Evolutionary conservation across 2,329 filamentous ascomycete genomes (phyloP), one percentile per base, ranked within the genome.

Genomic region (Sarocladiaceae sp.): DNA sequence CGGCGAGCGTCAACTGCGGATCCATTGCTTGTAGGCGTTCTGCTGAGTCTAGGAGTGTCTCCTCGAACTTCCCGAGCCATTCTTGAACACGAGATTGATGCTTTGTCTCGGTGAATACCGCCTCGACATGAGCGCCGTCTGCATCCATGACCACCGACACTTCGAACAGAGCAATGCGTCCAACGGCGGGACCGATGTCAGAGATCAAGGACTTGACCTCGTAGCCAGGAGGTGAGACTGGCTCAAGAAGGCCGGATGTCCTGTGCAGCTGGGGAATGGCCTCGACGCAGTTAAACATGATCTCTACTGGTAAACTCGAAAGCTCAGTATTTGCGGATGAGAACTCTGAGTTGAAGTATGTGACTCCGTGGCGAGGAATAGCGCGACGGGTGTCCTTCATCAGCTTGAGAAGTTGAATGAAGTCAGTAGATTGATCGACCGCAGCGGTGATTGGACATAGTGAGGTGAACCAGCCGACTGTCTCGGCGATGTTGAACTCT

Each of bases 401-500:
- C 22, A 73, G 66, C n/a, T 74, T 74, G 11, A 83, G 63, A 0
- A 77, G 72, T 12, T 76, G 68, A 35, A 81, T 63, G 15, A 82
- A 63, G 53, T 82, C 77, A 28, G 78, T 73, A 2, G 69, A 63
- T 2, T 67, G 64, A 2, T 75, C 70, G 1, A 73, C 59, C 8
- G 70, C 68, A 2, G 76, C 64, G 2, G 70, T 67, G 5, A 83
- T 66, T 0, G 80, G 80, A 47, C 74, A 79, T 12, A 84, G 65
- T 0, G 78, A 74, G 2, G 79, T 82, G 56, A 84, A 82, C 79
- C 79, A 83, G 2, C 80, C 81, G 0, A 84, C 78, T 0, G 80
- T 83, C 50, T 79, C 70, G 4, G 75, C 73, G 1, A 82, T 71
- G 61, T 83, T 77, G 12, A 77, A 66, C 15, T 74, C 72, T 0